Percentiles rank a stretch among this genome's conserved stretches.
phyloP scores from a whole-genome alignment of 2,329 filamentous ascomycete species.

The Anisogramma anomala region DNA sequence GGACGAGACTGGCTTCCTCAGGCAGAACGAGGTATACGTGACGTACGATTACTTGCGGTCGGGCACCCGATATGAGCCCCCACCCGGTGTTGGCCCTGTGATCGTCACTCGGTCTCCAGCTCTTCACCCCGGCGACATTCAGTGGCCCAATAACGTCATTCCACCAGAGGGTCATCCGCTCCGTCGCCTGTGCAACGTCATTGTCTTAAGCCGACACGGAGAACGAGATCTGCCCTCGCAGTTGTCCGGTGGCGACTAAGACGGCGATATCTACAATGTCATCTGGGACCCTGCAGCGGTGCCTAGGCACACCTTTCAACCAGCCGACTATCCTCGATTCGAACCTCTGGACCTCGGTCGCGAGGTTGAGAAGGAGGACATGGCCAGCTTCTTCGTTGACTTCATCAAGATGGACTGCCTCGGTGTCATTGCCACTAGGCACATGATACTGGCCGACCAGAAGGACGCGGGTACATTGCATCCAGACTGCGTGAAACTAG shows the following conservation, averaged over 20 bases:
- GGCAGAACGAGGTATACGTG: slow-evolving; percentile 58
- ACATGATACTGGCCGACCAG: slow-evolving; percentile 54
- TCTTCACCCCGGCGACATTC: slow-evolving; percentile 71
- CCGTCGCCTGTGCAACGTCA: slow-evolving; percentile 53
- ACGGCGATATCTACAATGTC: slow-evolving; percentile 72
- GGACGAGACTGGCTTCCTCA: slow-evolving; percentile 63
- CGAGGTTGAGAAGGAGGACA: slow-evolving; percentile 50
- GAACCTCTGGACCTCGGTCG: slow-evolving; percentile 47
- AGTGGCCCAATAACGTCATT: slow-evolving; percentile 49
- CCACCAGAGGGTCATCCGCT: slow-evolving; percentile 52
- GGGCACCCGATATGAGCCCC: slow-evolving; percentile 16
- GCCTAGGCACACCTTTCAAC: slow-evolving; percentile 30
- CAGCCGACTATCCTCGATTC: slow-evolving; percentile 60
- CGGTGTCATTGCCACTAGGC: slow-evolving; percentile 52
- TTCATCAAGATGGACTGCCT: slow-evolving; percentile 60
- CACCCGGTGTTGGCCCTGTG: slow-evolving; percentile 29
- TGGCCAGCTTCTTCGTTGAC: slow-evolving; percentile 69
- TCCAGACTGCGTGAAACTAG: slow-evolving; percentile 40
- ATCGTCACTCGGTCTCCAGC: slow-evolving; percentile 71
- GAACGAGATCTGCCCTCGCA: slow-evolving; percentile 63
- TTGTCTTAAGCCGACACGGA: slow-evolving; percentile 66
- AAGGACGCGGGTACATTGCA: slow-evolving; percentile 38
- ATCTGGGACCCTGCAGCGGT: slow-evolving; percentile 55
- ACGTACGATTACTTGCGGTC: slow-evolving; percentile 32
- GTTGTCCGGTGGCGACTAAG: slow-evolving; percentile 71